Conservation (phyloP, 345 rosid species). For the Carallia brachiata region DNA sequence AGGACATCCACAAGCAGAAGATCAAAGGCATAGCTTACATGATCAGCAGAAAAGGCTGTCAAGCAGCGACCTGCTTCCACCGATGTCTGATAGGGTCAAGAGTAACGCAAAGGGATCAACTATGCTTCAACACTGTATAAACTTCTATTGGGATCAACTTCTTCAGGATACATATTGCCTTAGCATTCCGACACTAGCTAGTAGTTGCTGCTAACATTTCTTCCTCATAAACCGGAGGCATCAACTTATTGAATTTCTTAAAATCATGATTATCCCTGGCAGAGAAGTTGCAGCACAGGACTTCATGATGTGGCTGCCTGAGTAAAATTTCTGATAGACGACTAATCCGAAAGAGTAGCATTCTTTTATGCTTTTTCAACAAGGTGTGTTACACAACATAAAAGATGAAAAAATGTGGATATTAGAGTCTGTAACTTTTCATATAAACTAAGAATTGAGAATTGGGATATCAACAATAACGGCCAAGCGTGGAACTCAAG, state of each 20-base stretch:
- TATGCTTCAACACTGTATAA: no score
- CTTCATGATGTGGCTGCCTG: background rate
- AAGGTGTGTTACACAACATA: constrained; percentile 1
- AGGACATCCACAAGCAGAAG: constrained; percentile 2
- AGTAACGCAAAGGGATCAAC: no score
- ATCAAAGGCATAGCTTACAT: background rate
- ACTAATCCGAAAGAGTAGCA: background rate
- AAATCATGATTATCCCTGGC: background rate
- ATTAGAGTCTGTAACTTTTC: constrained; percentile 23
- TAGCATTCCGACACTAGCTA: no score
- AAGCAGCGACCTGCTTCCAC: no score
- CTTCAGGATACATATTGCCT: no score
- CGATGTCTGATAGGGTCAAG: no score
- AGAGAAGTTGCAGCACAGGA: background rate
- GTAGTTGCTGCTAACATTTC: no score
- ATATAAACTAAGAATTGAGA: constrained; percentile 13
- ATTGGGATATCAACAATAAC: constrained; percentile 9
- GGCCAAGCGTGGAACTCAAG: background rate
- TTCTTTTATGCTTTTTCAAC: background rate
- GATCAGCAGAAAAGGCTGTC: no score
- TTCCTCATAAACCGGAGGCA: no score
- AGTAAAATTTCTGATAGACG: background rate
- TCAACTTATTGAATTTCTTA: no score
- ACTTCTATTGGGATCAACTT: no score
- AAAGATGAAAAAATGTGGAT: background rate